These are phyloP conservation scores for Apophysomyces trapeziformis DNA, from an alignment of 371 early-diverging fungal species.

Conservation along the genomic window DNA sequence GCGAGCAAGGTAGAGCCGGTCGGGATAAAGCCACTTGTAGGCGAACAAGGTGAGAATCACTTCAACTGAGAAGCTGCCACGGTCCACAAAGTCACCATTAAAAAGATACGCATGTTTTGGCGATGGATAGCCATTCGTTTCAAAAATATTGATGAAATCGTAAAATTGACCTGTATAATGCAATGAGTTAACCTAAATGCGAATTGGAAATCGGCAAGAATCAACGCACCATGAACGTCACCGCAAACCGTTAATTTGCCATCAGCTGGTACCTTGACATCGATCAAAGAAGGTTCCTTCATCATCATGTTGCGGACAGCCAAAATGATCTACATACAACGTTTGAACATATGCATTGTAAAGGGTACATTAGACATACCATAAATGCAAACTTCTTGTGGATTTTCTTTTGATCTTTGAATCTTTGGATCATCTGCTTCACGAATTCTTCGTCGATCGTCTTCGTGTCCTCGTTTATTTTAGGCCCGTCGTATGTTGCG, in stretches of 20 bases:
- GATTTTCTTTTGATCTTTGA: constrained; percentile 89
- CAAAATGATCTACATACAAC: constrained; percentile 67
- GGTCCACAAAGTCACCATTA: constrained; percentile 99
- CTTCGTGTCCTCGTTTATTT: constrained; percentile 57
- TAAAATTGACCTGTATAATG: constrained; percentile 86
- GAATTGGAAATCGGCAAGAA: neutral
- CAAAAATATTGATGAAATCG: constrained; percentile 94
- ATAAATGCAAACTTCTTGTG: constrained; percentile 88
- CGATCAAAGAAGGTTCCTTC: constrained; percentile 79
- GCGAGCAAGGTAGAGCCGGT: constrained; percentile 85
- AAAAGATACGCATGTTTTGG: constrained; percentile 86
- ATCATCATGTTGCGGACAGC: constrained; percentile 74
- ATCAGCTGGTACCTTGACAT: constrained; percentile 78
- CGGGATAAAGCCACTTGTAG: constrained; percentile 91
- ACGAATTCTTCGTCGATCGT: constrained; percentile 81
- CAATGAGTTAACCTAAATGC: neutral
- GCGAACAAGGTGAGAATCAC: constrained; percentile 93
- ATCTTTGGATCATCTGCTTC: constrained; percentile 73
- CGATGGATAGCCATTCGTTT: constrained; percentile 88
- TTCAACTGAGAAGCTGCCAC: constrained; percentile 96
- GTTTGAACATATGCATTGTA: neutral
- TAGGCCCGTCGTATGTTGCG: constrained; percentile 67
- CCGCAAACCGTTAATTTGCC: constrained; percentile 93
- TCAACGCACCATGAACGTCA: constrained; percentile 88
- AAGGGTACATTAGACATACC: constrained; percentile 31